Conservation (phyloP, 768 basidiomycete species). For the Pseudohyphozyma bogoriensis region DNA sequence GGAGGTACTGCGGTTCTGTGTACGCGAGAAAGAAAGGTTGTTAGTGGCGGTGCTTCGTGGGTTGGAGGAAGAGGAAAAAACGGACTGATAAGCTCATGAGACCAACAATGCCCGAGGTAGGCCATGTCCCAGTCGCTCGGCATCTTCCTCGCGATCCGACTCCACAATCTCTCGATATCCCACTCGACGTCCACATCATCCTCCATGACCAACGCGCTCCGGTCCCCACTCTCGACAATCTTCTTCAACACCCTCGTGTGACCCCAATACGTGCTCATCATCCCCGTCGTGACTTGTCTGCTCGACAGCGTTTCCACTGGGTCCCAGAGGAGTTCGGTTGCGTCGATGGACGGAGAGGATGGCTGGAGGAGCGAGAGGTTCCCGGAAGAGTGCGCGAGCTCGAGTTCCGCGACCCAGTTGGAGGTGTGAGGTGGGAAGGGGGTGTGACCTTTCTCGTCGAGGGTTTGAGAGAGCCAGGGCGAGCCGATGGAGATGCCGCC, state of each 20-base stretch:
- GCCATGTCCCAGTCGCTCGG: conserved; percentile 29
- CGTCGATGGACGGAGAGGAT: conserved; percentile 10
- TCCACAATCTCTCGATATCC: conserved; percentile 34
- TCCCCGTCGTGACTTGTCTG: conserved; percentile 31
- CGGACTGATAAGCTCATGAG: conserved; percentile 28
- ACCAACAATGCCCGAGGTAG: conserved; percentile 33
- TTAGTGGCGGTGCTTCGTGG: not conserved
- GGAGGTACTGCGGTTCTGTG: conserved; percentile 32
- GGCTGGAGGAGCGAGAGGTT: conserved; percentile 16
- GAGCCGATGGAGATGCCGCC: conserved; percentile 25
- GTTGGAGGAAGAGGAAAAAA: conserved; percentile 1
- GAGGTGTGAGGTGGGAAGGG: conserved; percentile 10
- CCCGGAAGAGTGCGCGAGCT: conserved; percentile 9
- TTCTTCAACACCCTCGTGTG: conserved; percentile 30
- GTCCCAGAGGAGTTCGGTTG: conserved; percentile 27
- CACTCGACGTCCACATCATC: conserved; percentile 35
- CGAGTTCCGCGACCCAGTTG: conserved; percentile 31
- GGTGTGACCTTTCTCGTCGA: not conserved
- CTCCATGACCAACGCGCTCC: conserved; percentile 30
- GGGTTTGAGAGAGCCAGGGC: conserved; percentile 21
- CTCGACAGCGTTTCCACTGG: conserved; percentile 20
- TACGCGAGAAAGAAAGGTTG: not conserved
- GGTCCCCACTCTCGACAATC: conserved; percentile 28
- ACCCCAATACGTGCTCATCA: conserved; percentile 32
- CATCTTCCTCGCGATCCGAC: conserved; percentile 23